phyloP scores from a whole-genome alignment of 148 eudicot genomes.

The Amaranthus cruentus region DNA sequence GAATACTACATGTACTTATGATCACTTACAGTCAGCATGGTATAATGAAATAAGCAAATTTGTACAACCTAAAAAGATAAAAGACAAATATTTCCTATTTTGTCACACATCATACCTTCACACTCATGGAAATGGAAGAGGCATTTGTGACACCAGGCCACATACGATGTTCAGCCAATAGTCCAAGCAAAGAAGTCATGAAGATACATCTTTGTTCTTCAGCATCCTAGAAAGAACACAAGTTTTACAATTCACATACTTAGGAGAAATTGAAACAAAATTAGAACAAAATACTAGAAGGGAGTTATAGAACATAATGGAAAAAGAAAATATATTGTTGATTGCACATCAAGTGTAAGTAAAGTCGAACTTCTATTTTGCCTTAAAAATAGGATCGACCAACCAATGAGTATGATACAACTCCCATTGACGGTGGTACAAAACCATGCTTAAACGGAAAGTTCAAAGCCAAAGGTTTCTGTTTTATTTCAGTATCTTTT shows the following conservation, averaged over 20 bases:
- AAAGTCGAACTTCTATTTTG: background rate
- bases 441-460: background rate
- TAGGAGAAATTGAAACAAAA: too few relatives aligned
- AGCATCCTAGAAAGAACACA: conserved; percentile 44
- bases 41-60: conserved; percentile 1
- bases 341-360: background rate
- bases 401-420: background rate
- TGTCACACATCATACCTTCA: conserved; percentile 49
- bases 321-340: background rate
- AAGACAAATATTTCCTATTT: background rate
- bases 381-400: background rate
- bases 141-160: conserved; percentile 78
- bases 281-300: background rate
- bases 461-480: background rate
- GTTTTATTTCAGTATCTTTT: background rate
- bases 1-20: background rate
- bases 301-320: background rate
- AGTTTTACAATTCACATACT: conserved; percentile 6
- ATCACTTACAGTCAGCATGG: background rate
- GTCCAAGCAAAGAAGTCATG: conserved; percentile 60
- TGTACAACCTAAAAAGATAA: background rate
- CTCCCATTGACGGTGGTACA: background rate
- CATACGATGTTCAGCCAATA: conserved; percentile 74
- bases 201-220: conserved; percentile 81
- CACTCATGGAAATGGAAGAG: conserved; percentile 55